Evolutionary conservation across 2,329 filamentous ascomycete species (phyloP).

Genomic region (Pseudocercospora fuligena): DNA sequence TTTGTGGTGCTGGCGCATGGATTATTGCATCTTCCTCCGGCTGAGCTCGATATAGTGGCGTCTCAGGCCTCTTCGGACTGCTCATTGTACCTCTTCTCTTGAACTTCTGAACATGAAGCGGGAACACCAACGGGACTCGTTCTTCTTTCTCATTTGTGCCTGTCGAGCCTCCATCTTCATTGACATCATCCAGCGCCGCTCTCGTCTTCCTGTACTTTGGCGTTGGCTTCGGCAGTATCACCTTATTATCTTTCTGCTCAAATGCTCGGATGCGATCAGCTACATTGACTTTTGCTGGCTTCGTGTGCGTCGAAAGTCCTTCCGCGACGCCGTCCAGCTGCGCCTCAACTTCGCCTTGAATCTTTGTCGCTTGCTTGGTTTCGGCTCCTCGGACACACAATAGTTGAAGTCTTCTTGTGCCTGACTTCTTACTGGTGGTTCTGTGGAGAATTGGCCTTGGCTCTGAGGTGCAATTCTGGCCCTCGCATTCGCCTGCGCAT

Average conservation of each 20-base stretch:
- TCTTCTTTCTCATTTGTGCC: conserved; percentile 3
- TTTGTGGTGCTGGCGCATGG: conserved; percentile 33
- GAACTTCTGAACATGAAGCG: conserved; percentile 36
- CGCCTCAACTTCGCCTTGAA: conserved; percentile 21
- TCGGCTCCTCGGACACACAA: background rate
- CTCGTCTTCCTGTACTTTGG: conserved; percentile 4
- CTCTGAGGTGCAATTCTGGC: conserved; percentile 17
- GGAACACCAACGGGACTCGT: conserved; percentile 33
- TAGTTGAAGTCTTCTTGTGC: conserved; percentile 16
- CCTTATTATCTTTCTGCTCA: conserved; percentile 19
- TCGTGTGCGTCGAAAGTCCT: conserved; percentile 15
- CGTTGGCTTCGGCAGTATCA: conserved; percentile 10
- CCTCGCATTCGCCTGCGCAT: conserved; percentile 7
- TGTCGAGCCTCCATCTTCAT: background rate
- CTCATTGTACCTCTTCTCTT: conserved; percentile 29
- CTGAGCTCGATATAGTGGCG: conserved; percentile 32
- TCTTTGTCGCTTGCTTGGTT: background rate
- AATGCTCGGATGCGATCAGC: conserved; percentile 29
- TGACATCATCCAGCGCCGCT: conserved; percentile 7
- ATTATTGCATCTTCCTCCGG: conserved; percentile 28
- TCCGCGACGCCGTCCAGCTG: conserved; percentile 23
- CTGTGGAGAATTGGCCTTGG: conserved; percentile 20
- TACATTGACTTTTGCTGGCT: conserved; percentile 18
- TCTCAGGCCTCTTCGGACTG: conserved; percentile 31
- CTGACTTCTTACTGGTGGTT: conserved; percentile 18